phyloP scores from a whole-genome alignment of 306 rosid genomes.

The Sphenostylis stenocarpa region DNA sequence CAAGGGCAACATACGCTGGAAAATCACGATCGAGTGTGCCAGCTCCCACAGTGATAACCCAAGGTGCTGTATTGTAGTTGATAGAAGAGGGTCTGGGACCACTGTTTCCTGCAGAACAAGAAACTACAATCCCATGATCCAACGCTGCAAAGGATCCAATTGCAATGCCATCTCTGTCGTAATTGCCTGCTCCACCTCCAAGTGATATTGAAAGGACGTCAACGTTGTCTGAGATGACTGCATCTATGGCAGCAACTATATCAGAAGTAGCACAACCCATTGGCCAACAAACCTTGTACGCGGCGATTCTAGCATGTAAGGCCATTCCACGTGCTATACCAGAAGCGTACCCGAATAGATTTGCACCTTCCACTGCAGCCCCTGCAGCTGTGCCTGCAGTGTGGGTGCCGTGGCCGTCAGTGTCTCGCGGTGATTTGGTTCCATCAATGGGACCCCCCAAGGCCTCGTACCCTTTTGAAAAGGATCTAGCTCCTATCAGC shows the following conservation, averaged over 20 bases:
- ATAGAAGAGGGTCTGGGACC: background rate
- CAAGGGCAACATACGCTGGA: no score
- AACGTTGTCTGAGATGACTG: background rate
- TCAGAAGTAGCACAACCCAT: background rate
- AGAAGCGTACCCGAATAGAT: slow-evolving; percentile 55
- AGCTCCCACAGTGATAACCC: background rate
- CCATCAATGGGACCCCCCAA: background rate
- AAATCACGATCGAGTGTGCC: background rate
- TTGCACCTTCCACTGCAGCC: slow-evolving; percentile 49
- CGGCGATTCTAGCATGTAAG: background rate
- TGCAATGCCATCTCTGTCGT: background rate
- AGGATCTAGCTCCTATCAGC: slow-evolving; percentile 73
- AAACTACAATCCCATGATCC: background rate
- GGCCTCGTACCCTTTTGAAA: slow-evolving; percentile 51
- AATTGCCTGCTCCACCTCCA: background rate
- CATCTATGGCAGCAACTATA: background rate
- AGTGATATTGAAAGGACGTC: background rate
- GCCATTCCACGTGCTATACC: background rate
- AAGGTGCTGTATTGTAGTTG: background rate
- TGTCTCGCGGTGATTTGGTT: slow-evolving; percentile 63
- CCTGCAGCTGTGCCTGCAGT: slow-evolving; percentile 77
- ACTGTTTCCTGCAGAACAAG: background rate
- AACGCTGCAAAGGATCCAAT: background rate
- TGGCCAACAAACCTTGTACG: background rate
- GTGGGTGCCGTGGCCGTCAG: slow-evolving; percentile 81